Base-by-base conservation (phyloP, 768 basidiomycete genomes). In the Pleurotus citrinopileatus region DNA sequence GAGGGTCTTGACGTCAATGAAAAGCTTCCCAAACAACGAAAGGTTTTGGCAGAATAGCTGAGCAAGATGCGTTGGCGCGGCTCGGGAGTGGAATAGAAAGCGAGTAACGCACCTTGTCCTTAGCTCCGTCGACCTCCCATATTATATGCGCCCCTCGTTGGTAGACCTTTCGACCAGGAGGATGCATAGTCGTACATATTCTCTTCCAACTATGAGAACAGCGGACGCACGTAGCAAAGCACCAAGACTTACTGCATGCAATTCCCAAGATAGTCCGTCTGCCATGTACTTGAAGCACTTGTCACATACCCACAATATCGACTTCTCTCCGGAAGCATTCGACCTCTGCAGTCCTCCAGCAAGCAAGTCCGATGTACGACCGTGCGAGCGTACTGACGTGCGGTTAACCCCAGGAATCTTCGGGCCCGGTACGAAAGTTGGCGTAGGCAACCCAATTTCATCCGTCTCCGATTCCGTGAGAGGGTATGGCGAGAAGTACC, bases 281-380 rank as follows among this genome's bases (percentile, higher is more conserved):
- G 83, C 74, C 87, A 94, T 92, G 65, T 99, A 99, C 72, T 97
- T 98, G 84, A 98, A 97, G 72, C 96, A 99, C 57, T 83, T 80
- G 60, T 94, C 89, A 65, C 94, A 96, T 4, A 95, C 91, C 82
- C 86, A 94, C 17, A 95, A 68, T 27, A 73, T 69, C 15, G 82
- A 70, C 45, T 76, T 75, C 57, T 83, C 84, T 3, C 72, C 77
- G 15, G 43, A 27, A 12, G 64, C 66, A 43, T 74, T 70, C 15
- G 74, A 71, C 19, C 83, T 74, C 27, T 74, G 73, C 50, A 87
- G 65, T 4, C 85, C 83, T 27, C 87, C 84, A 0, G 82, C 82
- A 15, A 90, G 69, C 22, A 91, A 63, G 58, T 92, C 89, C 8
- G 85, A 85, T 1, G 88, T 89, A 27, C 91, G 83, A 4, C 82